Conservation (phyloP, 805 yeast species). For the Kregervanrija delftensis region DNA sequence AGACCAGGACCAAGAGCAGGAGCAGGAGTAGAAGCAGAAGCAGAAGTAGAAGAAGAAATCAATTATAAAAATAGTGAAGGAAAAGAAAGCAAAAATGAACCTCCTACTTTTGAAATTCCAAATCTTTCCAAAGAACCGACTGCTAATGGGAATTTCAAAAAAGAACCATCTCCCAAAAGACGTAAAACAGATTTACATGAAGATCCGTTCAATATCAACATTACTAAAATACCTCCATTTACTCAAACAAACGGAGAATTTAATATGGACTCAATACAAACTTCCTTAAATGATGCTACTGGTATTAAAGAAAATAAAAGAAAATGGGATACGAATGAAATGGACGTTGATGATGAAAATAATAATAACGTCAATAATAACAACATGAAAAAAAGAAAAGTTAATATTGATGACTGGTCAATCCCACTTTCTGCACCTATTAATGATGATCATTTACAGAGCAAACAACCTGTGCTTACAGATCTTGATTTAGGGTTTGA, state of each 20-base stretch:
- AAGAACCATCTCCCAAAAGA: constrained; percentile 1
- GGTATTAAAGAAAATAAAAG: not conserved
- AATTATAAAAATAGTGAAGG: not conserved
- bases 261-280: constrained; percentile 20
- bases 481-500: constrained; percentile 15
- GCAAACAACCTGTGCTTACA: constrained; percentile 10
- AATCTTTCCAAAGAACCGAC: too few species aligned
- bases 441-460: constrained; percentile 12
- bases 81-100: not conserved
- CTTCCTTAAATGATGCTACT: constrained; percentile 7
- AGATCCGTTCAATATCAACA: constrained; percentile 8
- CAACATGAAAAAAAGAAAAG: not conserved
- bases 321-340: not conserved
- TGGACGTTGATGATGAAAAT: not conserved
- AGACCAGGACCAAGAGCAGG: too few species aligned
- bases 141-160: not conserved
- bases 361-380: not conserved
- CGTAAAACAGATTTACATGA: constrained; percentile 1
- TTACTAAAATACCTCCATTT: constrained; percentile 21
- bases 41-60: not conserved
- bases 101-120: too few species aligned
- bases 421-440: constrained; percentile 18
- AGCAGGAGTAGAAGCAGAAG: not conserved
- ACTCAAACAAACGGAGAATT: constrained; percentile 25
- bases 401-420: constrained; percentile 2